Evolutionary conservation across 2,329 filamentous ascomycete genomes (phyloP), one percentile per base, ranked within the genome.

Genomic region (Xylaria sp.): DNA sequence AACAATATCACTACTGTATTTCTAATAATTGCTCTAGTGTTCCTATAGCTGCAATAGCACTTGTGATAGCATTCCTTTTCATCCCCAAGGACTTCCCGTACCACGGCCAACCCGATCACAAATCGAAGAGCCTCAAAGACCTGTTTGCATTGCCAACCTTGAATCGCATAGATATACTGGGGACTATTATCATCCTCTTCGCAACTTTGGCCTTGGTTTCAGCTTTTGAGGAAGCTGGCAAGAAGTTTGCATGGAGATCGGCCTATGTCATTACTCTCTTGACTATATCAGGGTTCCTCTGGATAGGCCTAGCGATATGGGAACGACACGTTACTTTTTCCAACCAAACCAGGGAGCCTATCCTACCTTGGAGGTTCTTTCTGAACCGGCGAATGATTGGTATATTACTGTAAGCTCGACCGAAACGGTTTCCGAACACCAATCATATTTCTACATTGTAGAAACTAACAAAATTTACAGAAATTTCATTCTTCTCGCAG

Each of bases 221-320:
- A 0, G 70, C 25, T 10, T 74, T 75, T 23, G 66, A 75, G 55
- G 73, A 75, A 42, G 73, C 72, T 1, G 73, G 65, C 40, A 37
- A 60, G 16, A 23, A 10, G 5, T 75, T 75, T 25, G 67, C 70
- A 4, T 75, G 73, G 73, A 70, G 37, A 1, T 75, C 73, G 13
- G 68, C 71, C 1, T 75, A 74, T 47, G 72, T 75, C 4, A 75
- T 75, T 25, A 67, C 69, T 1, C 51, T 75, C 5, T 59, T 75
- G 23, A 66, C 23, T 2, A 1, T 69, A 10, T 71, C 72, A 12
- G 71, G 62, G 1, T 2, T 75, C 10, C 48, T 73, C 2, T 74
- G 72, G 72, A 65, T 69, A n/a, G 21, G 10, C 1, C 23, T 73
- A 13, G 23, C 55, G 3, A 1, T 66, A 1, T 74, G 73, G 73